Conservation (phyloP, 257 asterid genomes). For the Scutellaria baicalensis region DNA sequence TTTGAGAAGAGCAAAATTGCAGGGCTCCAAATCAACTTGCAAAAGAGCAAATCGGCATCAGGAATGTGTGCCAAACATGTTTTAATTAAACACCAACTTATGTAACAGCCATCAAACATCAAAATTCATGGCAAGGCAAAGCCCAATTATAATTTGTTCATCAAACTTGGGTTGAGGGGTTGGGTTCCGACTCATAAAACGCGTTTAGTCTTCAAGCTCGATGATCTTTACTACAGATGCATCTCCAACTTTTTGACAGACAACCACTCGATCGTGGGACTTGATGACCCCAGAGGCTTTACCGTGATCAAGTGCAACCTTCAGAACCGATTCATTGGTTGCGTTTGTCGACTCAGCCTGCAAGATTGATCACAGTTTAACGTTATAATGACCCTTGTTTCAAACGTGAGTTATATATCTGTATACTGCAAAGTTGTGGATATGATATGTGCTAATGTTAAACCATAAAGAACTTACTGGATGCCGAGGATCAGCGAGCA, state of each 20-base stretch:
- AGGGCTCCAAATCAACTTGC: conserved; percentile 1
- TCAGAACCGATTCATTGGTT: conserved; percentile 62
- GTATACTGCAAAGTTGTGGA: not conserved
- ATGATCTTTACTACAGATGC: conserved; percentile 82
- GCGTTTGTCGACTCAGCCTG: conserved; percentile 72
- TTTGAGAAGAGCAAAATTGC: not conserved
- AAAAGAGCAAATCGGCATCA: not conserved
- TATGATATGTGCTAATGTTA: not conserved
- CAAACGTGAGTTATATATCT: not conserved
- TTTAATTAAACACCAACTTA: not conserved
- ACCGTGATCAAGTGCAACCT: conserved; percentile 76
- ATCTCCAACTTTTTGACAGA: conserved; percentile 89
- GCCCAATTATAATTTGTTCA: not conserved
- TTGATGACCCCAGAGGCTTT: conserved; percentile 62
- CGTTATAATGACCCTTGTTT: not conserved
- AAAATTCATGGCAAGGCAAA: not conserved
- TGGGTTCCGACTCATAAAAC: not conserved
- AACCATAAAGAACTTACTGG: conserved; percentile 51
- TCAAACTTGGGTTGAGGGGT: not conserved
- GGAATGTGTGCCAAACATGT: not conserved
- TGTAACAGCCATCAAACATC: not conserved
- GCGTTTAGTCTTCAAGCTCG: conserved; percentile 49
- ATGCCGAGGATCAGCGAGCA: conserved; percentile 96
- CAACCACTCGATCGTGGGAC: conserved; percentile 71
- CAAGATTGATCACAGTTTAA: not conserved